Conservation (phyloP, 192 early-diverging fungal genomes). For the Backusella circina region DNA sequence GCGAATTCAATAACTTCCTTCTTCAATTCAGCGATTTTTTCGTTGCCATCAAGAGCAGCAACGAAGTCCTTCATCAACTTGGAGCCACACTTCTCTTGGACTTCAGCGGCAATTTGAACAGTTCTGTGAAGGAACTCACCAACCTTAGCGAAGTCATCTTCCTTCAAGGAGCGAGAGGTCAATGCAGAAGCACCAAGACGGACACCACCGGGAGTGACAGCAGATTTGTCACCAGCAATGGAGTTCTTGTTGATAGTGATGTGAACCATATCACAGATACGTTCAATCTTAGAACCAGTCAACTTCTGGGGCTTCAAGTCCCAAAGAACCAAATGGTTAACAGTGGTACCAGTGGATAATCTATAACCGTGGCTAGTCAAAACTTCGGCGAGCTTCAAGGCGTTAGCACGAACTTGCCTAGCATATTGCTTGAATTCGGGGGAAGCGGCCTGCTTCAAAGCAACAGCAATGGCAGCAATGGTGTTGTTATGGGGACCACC, state of each 20-base stretch:
- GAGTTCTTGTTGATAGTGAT: conserved; percentile 99
- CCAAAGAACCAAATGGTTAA: conserved; percentile 99
- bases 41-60: conserved; percentile 68
- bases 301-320: conserved; percentile 89
- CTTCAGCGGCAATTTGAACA: conserved; percentile 81
- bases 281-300: conserved; percentile 98
- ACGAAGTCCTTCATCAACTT: conserved; percentile 99
- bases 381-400: conserved; percentile 75
- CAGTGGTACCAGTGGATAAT: conserved; percentile 92
- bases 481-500: conserved; percentile 99
- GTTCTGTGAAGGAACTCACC: conserved; percentile 96
- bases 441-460: conserved; percentile 93
- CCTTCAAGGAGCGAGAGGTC: conserved; percentile 95
- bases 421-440: conserved; percentile 95
- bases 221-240: conserved; percentile 93
- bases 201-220: conserved; percentile 96
- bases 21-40: conserved; percentile 79
- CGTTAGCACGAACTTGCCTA: conserved; percentile 94
- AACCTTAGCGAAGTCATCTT: conserved; percentile 94
- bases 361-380: conserved; percentile 86
- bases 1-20: conserved; percentile 93
- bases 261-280: conserved; percentile 95
- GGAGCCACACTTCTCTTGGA: conserved; percentile 81
- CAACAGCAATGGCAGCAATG: conserved; percentile 96
- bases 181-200: conserved; percentile 94